A percentile compares a stretch with the other conserved stretches of the same genome.
These are phyloP conservation scores for Nakaseomyces sp. DNA, from an alignment of 1,139 yeast species.

Conservation along the genomic window DNA sequence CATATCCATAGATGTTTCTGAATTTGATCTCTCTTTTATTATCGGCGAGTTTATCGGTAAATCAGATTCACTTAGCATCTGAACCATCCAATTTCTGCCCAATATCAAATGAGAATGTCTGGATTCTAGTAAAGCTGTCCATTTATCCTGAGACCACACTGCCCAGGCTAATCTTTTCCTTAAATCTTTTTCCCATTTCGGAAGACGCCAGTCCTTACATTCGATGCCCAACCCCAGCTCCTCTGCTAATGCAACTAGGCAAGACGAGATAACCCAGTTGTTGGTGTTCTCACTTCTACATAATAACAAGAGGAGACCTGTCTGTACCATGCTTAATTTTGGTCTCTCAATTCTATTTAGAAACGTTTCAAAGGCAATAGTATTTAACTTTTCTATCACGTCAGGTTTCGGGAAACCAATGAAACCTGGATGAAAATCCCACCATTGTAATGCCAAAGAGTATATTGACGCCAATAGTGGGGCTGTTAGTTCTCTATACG, in stretches of 20 bases:
- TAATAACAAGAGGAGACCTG: conserved; percentile 60
- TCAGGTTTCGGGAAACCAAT: conserved; percentile 59
- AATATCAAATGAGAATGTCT: conserved; percentile 67
- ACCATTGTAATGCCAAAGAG: conserved; percentile 69
- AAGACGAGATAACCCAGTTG: conserved; percentile 82
- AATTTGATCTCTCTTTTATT: conserved; percentile 12
- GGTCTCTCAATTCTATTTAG: conserved; percentile 62
- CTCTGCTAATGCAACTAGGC: conserved; percentile 77
- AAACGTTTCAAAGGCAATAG: conserved; percentile 47
- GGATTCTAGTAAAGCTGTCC: conserved; percentile 71
- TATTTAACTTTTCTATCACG: conserved; percentile 47
- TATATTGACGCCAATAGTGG: conserved; percentile 71
- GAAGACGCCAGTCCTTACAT: conserved; percentile 80
- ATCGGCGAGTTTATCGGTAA: conserved; percentile 48
- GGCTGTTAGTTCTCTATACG: conserved; percentile 71
- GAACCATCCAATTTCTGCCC: conserved; percentile 62
- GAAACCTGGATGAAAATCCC: conserved; percentile 70
- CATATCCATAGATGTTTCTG: conserved; percentile 2
- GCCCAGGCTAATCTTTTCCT: conserved; percentile 89
- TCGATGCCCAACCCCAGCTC: conserved; percentile 80
- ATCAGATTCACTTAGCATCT: conserved; percentile 56
- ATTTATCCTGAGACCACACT: conserved; percentile 78
- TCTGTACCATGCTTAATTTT: conserved; percentile 71
- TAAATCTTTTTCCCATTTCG: conserved; percentile 86
- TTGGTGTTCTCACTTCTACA: conserved; percentile 44